phyloP scores from a whole-genome alignment of 1,284 basidiomycete species.

The Boletus calvinii region DNA sequence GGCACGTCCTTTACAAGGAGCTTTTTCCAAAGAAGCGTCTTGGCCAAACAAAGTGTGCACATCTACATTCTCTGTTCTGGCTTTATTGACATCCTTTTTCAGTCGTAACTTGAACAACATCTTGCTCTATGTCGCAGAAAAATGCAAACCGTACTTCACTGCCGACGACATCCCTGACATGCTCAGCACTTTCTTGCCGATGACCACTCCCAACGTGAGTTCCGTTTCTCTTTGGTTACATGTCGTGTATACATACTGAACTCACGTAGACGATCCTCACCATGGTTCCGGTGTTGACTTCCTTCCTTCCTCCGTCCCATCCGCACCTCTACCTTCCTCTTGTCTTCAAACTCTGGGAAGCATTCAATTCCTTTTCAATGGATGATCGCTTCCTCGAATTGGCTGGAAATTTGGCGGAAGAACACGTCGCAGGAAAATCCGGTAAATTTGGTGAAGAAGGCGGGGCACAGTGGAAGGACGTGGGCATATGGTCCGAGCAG shows the following conservation, averaged over 20 bases:
- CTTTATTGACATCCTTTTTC: conserved; percentile 10
- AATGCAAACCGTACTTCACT: conserved; percentile 85
- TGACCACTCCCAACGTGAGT: conserved; percentile 27
- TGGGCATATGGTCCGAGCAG: conserved; percentile 85
- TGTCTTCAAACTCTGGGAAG: conserved; percentile 83
- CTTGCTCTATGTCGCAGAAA: conserved; percentile 70
- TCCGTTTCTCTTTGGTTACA: neutral
- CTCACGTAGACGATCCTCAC: conserved; percentile 54
- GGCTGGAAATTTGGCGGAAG: conserved; percentile 73
- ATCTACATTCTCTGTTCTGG: conserved; percentile 38
- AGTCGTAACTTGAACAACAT: conserved; percentile 35
- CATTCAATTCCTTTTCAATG: conserved; percentile 76
- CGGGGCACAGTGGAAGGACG: conserved; percentile 66
- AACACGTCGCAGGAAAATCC: conserved; percentile 67
- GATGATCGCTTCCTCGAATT: conserved; percentile 88
- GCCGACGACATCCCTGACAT: conserved; percentile 88
- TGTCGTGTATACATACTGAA: neutral
- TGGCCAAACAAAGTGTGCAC: conserved; percentile 40
- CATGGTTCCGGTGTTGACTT: conserved; percentile 70
- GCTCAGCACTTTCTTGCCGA: conserved; percentile 75
- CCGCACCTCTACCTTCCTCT: conserved; percentile 69
- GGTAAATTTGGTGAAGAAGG: conserved; percentile 54
- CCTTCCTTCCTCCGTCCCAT: conserved; percentile 73
- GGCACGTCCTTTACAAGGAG: conserved; percentile 58
- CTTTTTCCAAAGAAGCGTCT: conserved; percentile 57